Evolutionary conservation across 106 monocot genomes (phyloP).

Genomic region (Acanthochlamys bracteata): DNA sequence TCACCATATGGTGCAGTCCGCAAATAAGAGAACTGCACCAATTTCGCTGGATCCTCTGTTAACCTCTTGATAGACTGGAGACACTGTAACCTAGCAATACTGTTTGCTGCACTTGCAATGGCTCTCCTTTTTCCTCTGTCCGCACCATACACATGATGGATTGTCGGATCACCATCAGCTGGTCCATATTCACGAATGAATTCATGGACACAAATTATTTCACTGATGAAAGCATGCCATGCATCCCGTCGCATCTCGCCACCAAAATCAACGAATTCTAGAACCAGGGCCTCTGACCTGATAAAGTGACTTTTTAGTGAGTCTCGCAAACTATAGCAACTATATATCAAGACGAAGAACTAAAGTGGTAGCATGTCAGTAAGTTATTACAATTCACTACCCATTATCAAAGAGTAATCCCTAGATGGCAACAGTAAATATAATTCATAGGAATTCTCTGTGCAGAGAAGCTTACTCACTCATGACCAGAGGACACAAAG

Average conservation of each 20-base stretch:
- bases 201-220: conserved; percentile 64
- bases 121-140: conserved; percentile 65
- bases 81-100: conserved; percentile 79
- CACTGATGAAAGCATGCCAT: conserved; percentile 89
- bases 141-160: conserved; percentile 78
- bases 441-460: background rate
- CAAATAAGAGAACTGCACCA: conserved; percentile 87
- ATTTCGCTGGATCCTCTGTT: conserved; percentile 78
- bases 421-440: background rate
- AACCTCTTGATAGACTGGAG: conserved; percentile 67
- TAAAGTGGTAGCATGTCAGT: no score
- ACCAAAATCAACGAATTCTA: conserved; percentile 97
- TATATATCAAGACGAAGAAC: background rate
- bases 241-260: conserved; percentile 92
- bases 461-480: conserved; percentile 34
- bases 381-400: no score
- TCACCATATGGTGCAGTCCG: conserved; percentile 69
- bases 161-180: conserved; percentile 57
- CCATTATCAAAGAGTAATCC: background rate
- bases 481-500: conserved; percentile 52
- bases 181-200: conserved; percentile 89
- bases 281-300: conserved; percentile 60
- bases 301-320: conserved; percentile 1
- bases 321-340: background rate
- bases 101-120: conserved; percentile 55